Evolutionary conservation across 2,329 filamentous ascomycete genomes (phyloP).

Genomic region (Sporothrix luriei): DNA sequence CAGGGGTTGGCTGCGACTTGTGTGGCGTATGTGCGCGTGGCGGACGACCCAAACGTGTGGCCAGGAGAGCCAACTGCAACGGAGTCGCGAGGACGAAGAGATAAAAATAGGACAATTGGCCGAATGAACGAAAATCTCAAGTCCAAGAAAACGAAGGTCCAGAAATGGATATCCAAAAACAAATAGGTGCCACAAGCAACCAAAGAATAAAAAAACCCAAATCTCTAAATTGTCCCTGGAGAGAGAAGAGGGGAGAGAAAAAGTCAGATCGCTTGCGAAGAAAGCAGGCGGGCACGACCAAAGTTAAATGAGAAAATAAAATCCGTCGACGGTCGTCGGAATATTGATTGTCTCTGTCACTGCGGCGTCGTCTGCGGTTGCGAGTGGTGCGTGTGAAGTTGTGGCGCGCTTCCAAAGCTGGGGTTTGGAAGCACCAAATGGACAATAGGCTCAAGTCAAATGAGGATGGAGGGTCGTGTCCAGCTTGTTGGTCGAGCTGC

Average conservation of each 20-base stretch:
- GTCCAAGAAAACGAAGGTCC: slow-evolving; percentile 7
- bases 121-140: slow-evolving; percentile 7
- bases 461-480: slow-evolving; percentile 17
- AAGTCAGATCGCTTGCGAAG: not conserved
- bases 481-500: slow-evolving; percentile 18
- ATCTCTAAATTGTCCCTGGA: slow-evolving; percentile 3
- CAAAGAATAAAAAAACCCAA: slow-evolving; percentile 12
- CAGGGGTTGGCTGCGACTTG: slow-evolving; percentile 12
- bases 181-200: slow-evolving; percentile 1
- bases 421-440: slow-evolving; percentile 3
- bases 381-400: slow-evolving; percentile 11
- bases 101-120: slow-evolving; percentile 30
- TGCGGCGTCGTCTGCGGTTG: slow-evolving; percentile 10
- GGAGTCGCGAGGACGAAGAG: slow-evolving; percentile 3
- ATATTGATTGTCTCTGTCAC: slow-evolving; percentile 19
- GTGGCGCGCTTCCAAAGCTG: slow-evolving; percentile 17
- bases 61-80: slow-evolving; percentile 25
- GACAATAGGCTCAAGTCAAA: slow-evolving; percentile 25
- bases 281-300: slow-evolving; percentile 3
- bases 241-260: not conserved
- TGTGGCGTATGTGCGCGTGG: slow-evolving; percentile 4
- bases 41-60: slow-evolving; percentile 26
- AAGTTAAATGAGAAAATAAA: slow-evolving; percentile 23
- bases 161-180: slow-evolving; percentile 22
- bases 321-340: slow-evolving; percentile 17